Evolutionary conservation across 75 land plant species (phyloP).

Genomic region (Sequoia sempervirens): DNA sequence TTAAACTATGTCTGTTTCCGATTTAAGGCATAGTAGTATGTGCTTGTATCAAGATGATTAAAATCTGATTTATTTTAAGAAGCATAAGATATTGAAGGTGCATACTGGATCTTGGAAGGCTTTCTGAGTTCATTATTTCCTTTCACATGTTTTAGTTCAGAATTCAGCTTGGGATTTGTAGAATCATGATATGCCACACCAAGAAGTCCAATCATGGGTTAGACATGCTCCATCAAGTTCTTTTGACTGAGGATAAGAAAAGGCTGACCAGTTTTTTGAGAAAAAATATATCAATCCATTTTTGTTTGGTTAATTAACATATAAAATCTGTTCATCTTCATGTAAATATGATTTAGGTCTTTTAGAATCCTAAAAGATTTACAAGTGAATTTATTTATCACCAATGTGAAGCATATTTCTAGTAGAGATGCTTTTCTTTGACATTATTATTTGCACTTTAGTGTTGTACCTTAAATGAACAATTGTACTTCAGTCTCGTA

Average conservation of each 20-base stretch:
- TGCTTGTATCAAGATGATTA: too few relatives aligned
- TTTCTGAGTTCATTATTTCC: too few relatives aligned
- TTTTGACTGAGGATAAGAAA: neutral
- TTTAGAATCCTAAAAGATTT: neutral
- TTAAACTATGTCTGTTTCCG: too few relatives aligned
- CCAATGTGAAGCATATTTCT: neutral
- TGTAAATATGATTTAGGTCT: neutral
- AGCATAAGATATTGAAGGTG: too few relatives aligned
- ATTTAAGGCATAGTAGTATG: too few relatives aligned
- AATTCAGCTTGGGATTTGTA: neutral
- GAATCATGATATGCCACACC: neutral
- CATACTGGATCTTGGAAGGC: too few relatives aligned
- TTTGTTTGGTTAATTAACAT: neutral
- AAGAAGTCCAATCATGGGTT: neutral
- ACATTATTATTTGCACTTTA: too few relatives aligned
- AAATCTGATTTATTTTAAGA: too few relatives aligned
- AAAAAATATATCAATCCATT: neutral
- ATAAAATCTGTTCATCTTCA: neutral
- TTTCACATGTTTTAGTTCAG: neutral
- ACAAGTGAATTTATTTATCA: neutral
- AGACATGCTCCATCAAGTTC: neutral
- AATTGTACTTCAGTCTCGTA: neutral
- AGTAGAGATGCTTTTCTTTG: neutral
- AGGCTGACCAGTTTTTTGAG: neutral
- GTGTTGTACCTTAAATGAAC: neutral